Evolutionary conservation across 208 protist species (phyloP), one percentile per base, ranked within the genome.

Genomic region (Leishmania arabica): DNA sequence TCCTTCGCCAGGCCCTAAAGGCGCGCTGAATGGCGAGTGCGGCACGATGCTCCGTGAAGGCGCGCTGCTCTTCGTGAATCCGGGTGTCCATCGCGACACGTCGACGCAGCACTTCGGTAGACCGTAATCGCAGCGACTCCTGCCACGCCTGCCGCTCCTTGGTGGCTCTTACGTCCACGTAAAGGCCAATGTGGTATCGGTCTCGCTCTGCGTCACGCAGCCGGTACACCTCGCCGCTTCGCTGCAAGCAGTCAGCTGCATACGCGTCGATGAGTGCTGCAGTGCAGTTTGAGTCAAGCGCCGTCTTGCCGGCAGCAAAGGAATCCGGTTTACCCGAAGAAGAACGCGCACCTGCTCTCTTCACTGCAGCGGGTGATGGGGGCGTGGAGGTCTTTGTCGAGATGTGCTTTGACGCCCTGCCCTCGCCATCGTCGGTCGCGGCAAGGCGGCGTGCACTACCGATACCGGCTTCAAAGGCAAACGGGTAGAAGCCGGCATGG

Each of bases 21-120:
- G 85, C 84, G 0, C 86, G 85, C 79, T 97, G 93, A 69, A 97
- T 97, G 7, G 85, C 87, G 31, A 76, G 47, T 0, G 93, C 93
- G 0, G 92, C 92, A 13, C 88, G 83, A 37, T 84, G 79, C 2
- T 86, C 88, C 2, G 86, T 76, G 58, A 86, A 77, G 4, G 74
- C 69, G 7, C 88, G 73, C 40, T 87, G 70, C 72, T 94, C 89
- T 24, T 89, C 56, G 47, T 85, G 49, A 8, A 83, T 77, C 27
- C 77, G 80, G 2, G 86, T 68, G 69, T 92, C 85, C 37, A 92
- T 82, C 65, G 79, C 71, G 1, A 87, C 91, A 15, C 91, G 91
- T 17, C 88, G 80, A 9, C 79, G 87, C 42, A 75, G 71, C 17
- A 95, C 91, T 17, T 94, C 84, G 64, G 80, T 89, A 4, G 93